These are phyloP conservation scores for Tylopilus balloui DNA, from an alignment of 768 basidiomycete genomes.

Conservation along the genomic window DNA sequence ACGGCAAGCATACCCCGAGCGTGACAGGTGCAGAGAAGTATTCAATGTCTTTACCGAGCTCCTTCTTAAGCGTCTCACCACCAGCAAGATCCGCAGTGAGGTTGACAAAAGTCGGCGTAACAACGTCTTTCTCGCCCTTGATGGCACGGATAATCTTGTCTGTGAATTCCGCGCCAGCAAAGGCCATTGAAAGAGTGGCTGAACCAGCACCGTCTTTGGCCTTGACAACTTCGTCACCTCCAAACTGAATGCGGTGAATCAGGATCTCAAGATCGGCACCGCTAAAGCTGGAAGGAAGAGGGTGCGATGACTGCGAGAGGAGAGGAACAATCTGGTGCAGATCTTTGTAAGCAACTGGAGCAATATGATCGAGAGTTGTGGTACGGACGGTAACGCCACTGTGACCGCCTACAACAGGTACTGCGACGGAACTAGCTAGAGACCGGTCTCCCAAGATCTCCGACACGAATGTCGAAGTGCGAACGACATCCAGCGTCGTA, in stretches of 20 bases:
- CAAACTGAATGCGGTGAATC: slow-evolving; percentile 86
- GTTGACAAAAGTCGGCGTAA: slow-evolving; percentile 82
- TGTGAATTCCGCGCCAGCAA: slow-evolving; percentile 89
- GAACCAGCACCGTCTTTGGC: slow-evolving; percentile 91
- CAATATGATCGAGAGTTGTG: background rate
- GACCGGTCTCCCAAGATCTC: slow-evolving; percentile 66
- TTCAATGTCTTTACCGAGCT: slow-evolving; percentile 69
- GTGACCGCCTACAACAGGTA: slow-evolving; percentile 95
- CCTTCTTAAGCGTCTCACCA: slow-evolving; percentile 68
- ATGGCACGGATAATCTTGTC: slow-evolving; percentile 76
- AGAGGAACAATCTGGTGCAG: slow-evolving; percentile 76
- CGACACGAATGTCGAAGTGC: slow-evolving; percentile 93
- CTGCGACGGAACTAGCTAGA: slow-evolving; percentile 56
- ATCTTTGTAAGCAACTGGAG: slow-evolving; percentile 6
- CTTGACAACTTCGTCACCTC: slow-evolving; percentile 97
- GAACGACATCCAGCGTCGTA: slow-evolving; percentile 95
- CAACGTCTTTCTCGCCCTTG: slow-evolving; percentile 83
- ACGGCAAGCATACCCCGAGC: slow-evolving; percentile 61
- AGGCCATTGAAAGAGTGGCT: slow-evolving; percentile 96
- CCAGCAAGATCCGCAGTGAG: slow-evolving; percentile 67
- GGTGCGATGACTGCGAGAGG: slow-evolving; percentile 83
- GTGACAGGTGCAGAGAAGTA: slow-evolving; percentile 90
- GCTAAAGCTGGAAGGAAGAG: slow-evolving; percentile 58
- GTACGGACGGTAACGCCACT: slow-evolving; percentile 77
- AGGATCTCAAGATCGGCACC: slow-evolving; percentile 52